Conservation (phyloP, 768 basidiomycete genomes). For the Panaeolus papilionaceus region DNA sequence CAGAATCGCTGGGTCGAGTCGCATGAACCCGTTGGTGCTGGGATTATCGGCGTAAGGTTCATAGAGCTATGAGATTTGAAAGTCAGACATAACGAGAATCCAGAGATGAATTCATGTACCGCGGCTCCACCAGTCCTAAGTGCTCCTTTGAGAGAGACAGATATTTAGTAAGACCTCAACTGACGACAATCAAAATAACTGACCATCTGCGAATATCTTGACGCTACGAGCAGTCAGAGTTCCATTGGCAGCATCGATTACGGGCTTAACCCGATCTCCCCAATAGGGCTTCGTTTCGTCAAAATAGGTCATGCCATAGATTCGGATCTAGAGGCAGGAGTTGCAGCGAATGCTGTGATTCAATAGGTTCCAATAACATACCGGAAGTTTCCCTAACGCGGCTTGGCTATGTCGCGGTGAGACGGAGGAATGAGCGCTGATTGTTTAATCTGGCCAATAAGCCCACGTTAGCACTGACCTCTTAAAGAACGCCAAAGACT, state of each 20-base stretch:
- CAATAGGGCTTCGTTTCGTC: constrained; percentile 73
- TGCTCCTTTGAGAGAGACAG: constrained; percentile 58
- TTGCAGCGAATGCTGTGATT: constrained; percentile 19
- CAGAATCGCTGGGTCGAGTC: constrained; percentile 66
- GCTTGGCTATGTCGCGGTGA: constrained; percentile 57
- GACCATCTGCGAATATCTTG: constrained; percentile 81
- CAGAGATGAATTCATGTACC: constrained; percentile 42
- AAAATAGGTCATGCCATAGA: constrained; percentile 80
- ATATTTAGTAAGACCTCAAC: constrained; percentile 11
- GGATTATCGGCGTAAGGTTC: constrained; percentile 87
- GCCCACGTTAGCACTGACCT: constrained; percentile 44
- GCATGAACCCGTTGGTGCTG: constrained; percentile 77
- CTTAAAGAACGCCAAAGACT: constrained; percentile 77
- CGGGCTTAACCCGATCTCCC: constrained; percentile 65
- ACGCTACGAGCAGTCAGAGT: constrained; percentile 76
- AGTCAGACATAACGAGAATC: background rate
- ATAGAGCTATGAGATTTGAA: constrained; percentile 55
- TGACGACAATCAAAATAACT: constrained; percentile 18
- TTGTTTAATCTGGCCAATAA: background rate
- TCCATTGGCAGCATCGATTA: constrained; percentile 64
- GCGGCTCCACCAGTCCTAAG: constrained; percentile 92
- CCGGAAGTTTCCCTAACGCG: constrained; percentile 63
- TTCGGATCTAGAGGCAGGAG: constrained; percentile 60
- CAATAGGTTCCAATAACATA: constrained; percentile 33
- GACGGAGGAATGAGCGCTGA: background rate